Evolutionary conservation across 129 eudicot genomes (phyloP), one percentile per base, ranked within the genome.

Genomic region (Calendula officinalis): DNA sequence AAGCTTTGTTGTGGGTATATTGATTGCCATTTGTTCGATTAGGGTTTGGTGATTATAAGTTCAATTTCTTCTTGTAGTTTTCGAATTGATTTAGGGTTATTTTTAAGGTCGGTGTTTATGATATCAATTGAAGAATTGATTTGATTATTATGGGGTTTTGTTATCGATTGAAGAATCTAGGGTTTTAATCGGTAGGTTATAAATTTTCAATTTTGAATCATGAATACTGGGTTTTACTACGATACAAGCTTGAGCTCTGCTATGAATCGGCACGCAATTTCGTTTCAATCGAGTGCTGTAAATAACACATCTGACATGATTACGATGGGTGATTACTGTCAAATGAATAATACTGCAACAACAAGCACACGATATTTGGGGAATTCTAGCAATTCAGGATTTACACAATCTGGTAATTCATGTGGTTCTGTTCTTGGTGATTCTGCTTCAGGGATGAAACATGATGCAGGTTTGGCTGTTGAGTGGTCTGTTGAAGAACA

Each of bases 401-500:
- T 74, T 7, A 56, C 76, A 35, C 76, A 60, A 39, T 65, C 70
- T 62, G 74, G 73, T 40, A 83, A 50, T 68, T 62, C 81, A 36
- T 51, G 74, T 47, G 74, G 81, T 54, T 73, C 97, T 15, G 78
- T 68, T 60, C 69, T 87, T 39, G 43, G 77, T 37, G 88, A 88
- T 60, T 68, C 95, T 4, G 85, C 55, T 55, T 77, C 83, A 2
- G 95, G 89, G 70, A 71, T 87, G 52, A 91, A 84, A 73, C 87
- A 80, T 39, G 94, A 86, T 43, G 69, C 86, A 8, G 95, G 94
- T 12, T 65, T 82, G 49, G 87, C 84, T 11, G 95, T 77, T 1
- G 95, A 91, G 78, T 91, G 97, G 97, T 79, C 95, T 34, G 74
- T 73, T 48, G 94, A 84, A 55, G 97, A 91, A 65, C 95, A 91